These are phyloP conservation scores for Wickerhamomyces queroliae DNA, from an alignment of 805 yeast species.

Conservation along the genomic window DNA sequence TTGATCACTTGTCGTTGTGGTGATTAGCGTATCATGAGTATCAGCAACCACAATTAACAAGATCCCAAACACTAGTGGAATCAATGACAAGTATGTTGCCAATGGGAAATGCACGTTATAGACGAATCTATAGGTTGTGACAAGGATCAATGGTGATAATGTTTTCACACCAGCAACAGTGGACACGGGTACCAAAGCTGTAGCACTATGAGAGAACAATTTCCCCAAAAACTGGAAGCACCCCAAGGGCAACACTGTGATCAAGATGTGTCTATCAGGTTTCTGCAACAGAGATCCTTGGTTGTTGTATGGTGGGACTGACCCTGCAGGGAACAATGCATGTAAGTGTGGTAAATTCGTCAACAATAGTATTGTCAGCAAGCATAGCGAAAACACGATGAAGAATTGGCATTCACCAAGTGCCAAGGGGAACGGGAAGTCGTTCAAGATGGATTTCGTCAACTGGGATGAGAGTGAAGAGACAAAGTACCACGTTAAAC, in stretches of 20 bases:
- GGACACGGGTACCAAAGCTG: slow-evolving; percentile 59
- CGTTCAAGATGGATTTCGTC: slow-evolving; percentile 48
- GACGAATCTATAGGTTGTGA: slow-evolving; percentile 44
- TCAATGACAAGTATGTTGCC: slow-evolving; percentile 44
- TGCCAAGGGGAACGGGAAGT: slow-evolving; percentile 56
- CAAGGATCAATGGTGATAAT: slow-evolving; percentile 56
- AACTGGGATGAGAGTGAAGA: slow-evolving; percentile 63
- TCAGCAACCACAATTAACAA: slow-evolving; percentile 29
- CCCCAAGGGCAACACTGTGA: slow-evolving; percentile 56
- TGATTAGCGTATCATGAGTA: slow-evolving; percentile 27
- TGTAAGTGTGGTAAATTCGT: slow-evolving; percentile 26
- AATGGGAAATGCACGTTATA: slow-evolving; percentile 46
- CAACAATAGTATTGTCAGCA: slow-evolving; percentile 30
- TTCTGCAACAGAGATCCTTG: slow-evolving; percentile 19
- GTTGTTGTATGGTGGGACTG: slow-evolving; percentile 40
- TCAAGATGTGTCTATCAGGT: slow-evolving; percentile 35
- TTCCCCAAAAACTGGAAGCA: slow-evolving; percentile 63
- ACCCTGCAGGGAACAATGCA: slow-evolving; percentile 44
- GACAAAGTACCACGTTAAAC: slow-evolving; percentile 55
- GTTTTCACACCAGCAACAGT: slow-evolving; percentile 71
- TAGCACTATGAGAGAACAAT: slow-evolving; percentile 56
- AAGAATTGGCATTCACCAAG: slow-evolving; percentile 61
- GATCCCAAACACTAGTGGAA: slow-evolving; percentile 50
- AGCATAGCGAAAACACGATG: slow-evolving; percentile 40
- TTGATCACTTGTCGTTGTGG: slow-evolving; percentile 36